Conservation (phyloP, 1,284 basidiomycete genomes). For the Ustilago nuda region DNA sequence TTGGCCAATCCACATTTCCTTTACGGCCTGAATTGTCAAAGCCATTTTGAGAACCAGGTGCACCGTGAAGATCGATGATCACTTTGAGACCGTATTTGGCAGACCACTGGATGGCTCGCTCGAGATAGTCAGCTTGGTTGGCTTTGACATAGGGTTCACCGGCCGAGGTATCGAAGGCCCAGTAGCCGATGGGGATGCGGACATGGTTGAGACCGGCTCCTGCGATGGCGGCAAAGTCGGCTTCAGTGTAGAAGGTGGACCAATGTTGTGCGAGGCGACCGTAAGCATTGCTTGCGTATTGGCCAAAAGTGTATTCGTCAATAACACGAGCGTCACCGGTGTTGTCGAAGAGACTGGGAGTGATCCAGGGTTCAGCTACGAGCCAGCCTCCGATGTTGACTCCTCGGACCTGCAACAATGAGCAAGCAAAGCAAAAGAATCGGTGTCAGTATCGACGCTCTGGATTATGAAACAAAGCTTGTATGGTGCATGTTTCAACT, state of each 20-base stretch:
- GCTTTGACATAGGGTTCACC: slow-evolving; percentile 88
- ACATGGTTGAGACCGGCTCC: slow-evolving; percentile 75
- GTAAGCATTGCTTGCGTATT: slow-evolving; percentile 70
- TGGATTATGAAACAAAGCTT: neutral
- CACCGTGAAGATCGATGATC: slow-evolving; percentile 78
- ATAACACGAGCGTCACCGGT: slow-evolving; percentile 70
- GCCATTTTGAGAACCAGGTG: slow-evolving; percentile 71
- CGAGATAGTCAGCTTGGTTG: slow-evolving; percentile 75
- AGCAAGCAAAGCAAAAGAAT: neutral
- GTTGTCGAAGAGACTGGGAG: slow-evolving; percentile 72
- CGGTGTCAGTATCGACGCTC: too few species aligned
- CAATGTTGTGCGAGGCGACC: slow-evolving; percentile 74
- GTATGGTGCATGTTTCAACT: neutral
- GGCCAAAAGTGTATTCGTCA: slow-evolving; percentile 88
- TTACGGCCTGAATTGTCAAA: slow-evolving; percentile 76
- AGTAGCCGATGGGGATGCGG: slow-evolving; percentile 88
- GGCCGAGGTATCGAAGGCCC: slow-evolving; percentile 84
- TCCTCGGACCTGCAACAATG: slow-evolving; percentile 53
- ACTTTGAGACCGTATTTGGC: slow-evolving; percentile 81
- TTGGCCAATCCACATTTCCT: slow-evolving; percentile 79
- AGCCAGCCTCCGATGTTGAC: slow-evolving; percentile 68
- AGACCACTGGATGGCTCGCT: slow-evolving; percentile 82
- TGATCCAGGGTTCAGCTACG: slow-evolving; percentile 66
- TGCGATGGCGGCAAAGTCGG: slow-evolving; percentile 78
- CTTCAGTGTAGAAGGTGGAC: slow-evolving; percentile 84